Conservation (phyloP, 805 yeast species). For the Kazachstania psychrophila region DNA sequence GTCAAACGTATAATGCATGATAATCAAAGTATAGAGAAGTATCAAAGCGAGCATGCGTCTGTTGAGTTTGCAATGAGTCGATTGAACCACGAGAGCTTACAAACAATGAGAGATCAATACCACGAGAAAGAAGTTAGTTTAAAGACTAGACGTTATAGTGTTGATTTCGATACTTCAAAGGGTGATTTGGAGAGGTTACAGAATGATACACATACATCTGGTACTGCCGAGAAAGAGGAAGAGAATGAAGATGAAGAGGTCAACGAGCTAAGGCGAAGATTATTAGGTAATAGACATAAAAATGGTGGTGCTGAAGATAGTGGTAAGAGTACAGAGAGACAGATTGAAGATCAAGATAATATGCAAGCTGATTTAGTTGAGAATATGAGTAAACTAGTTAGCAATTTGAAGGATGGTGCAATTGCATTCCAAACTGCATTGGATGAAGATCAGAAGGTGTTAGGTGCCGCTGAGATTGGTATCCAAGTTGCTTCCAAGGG, state of each 20-base stretch:
- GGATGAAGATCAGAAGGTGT: conserved; percentile 31
- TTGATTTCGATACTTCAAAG: conserved; percentile 23
- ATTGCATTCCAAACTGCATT: conserved; percentile 34
- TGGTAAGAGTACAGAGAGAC: conserved; percentile 25
- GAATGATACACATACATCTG: not conserved
- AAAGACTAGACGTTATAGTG: conserved; percentile 22
- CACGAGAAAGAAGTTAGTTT: conserved; percentile 9
- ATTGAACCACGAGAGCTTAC: not conserved
- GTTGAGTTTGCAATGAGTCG: conserved; percentile 2
- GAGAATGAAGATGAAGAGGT: conserved; percentile 24
- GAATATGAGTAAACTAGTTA: conserved; percentile 33
- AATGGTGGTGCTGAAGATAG: conserved; percentile 1
- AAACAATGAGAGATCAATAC: conserved; percentile 9
- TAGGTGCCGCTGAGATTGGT: conserved; percentile 36
- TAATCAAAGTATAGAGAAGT: not conserved
- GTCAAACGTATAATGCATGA: no score
- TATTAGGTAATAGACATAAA: conserved; percentile 17
- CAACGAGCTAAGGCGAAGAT: conserved; percentile 27
- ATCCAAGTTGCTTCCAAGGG: conserved; percentile 32
- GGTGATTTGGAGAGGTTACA: conserved; percentile 1
- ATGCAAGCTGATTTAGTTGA: conserved; percentile 31
- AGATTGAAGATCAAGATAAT: conserved; percentile 31
- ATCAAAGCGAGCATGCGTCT: not conserved
- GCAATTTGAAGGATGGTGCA: conserved; percentile 33
- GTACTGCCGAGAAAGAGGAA: not conserved